Evolutionary conservation across 2,329 filamentous ascomycete species (phyloP).

Genomic region (Penicillium sp.): DNA sequence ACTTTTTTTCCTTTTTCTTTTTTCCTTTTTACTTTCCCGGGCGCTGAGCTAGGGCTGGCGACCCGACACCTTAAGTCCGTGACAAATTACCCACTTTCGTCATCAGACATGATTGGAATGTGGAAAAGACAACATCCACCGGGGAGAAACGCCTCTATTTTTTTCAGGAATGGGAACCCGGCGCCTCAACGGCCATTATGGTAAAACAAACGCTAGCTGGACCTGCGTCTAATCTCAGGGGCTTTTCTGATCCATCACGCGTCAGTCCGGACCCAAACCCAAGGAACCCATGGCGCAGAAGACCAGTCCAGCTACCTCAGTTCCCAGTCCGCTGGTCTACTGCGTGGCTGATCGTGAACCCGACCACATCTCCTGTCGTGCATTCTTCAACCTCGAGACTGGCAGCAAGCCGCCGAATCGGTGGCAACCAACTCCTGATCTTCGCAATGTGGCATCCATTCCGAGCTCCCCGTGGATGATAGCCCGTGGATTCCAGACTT

Average conservation of each 20-base stretch:
- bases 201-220: slow-evolving; percentile 5
- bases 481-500: background rate
- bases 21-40: background rate
- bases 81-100: slow-evolving; percentile 14
- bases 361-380: background rate
- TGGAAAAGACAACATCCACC: background rate
- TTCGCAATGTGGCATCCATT: slow-evolving; percentile 1
- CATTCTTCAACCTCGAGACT: slow-evolving; percentile 1
- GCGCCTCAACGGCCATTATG: background rate
- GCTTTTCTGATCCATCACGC: slow-evolving; percentile 33
- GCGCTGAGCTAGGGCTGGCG: slow-evolving; percentile 2
- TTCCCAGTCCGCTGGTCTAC: background rate
- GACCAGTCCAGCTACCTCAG: background rate
- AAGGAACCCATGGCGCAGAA: slow-evolving; percentile 4
- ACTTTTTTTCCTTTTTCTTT: background rate
- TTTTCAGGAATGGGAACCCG: background rate
- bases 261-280: slow-evolving; percentile 24
- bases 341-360: background rate
- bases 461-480: slow-evolving; percentile 3
- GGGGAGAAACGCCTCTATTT: background rate
- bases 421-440: slow-evolving; percentile 3
- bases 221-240: slow-evolving; percentile 14
- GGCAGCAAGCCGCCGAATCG: slow-evolving; percentile 1
- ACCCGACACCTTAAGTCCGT: background rate
- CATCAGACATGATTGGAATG: slow-evolving; percentile 18